Evolutionary conservation across 306 rosid species (phyloP).

Genomic region (Medicago truncatula): MtrunA17r5.0-ANR NC_053044.1:252501-253000

Average conservation of each 20-base stretch:
- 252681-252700: background rate
- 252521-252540: too few species aligned
- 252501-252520: too few species aligned
- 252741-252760: background rate
- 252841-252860: too few species aligned
- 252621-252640: background rate
- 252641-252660: background rate
- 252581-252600: background rate
- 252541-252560: background rate
- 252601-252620: constrained; percentile 1
- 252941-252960: background rate
- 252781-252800: background rate
- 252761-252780: background rate
- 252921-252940: background rate
- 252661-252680: background rate
- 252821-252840: background rate
- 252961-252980: background rate
- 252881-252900: background rate
- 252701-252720: background rate
- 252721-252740: background rate
- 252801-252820: background rate
- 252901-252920: background rate
- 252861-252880: too few species aligned
- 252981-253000: background rate
- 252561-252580: background rate